These are phyloP conservation scores for Cicer pinnatifidum DNA, from an alignment of 306 rosid genomes.

Conservation along the genomic window DNA sequence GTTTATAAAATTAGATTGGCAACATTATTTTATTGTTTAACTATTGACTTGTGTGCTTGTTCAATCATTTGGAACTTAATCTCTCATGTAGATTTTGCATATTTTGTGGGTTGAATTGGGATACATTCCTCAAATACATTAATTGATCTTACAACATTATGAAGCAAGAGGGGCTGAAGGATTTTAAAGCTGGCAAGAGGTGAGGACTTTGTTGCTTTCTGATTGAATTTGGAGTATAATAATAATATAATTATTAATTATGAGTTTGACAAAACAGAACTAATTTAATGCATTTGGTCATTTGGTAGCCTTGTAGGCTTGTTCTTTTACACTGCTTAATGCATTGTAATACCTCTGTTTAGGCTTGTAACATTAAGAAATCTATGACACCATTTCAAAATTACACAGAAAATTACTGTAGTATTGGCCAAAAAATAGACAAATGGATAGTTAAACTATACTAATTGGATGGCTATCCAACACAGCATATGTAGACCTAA, in stretches of 20 bases:
- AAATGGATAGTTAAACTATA: conserved; percentile 11
- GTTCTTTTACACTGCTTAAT: conserved; percentile 6
- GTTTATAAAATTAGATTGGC: not conserved
- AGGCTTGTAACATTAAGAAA: not conserved
- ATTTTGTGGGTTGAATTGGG: conserved; percentile 43
- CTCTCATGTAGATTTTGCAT: conserved; percentile 53
- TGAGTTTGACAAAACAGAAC: not conserved
- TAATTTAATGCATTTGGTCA: conserved; percentile 1
- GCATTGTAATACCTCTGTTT: not conserved
- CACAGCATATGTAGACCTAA: too few species aligned
- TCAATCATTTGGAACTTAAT: conserved; percentile 57
- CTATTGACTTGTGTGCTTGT: conserved; percentile 63
- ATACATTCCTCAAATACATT: conserved; percentile 50
- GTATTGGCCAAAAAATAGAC: not conserved
- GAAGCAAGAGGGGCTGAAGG: conserved; percentile 55
- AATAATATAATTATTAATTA: not conserved
- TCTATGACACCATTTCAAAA: conserved; percentile 24
- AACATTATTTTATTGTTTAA: conserved; percentile 40
- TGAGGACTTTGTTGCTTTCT: conserved; percentile 43
- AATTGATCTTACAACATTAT: conserved; percentile 29
- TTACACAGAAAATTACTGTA: conserved; percentile 9
- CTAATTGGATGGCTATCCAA: too few species aligned
- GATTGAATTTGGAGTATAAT: conserved; percentile 4
- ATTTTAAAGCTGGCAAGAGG: conserved; percentile 63
- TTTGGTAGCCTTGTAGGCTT: not conserved